phyloP scores from a whole-genome alignment of 106 monocot genomes.

The Apostasia ramifera region DNA sequence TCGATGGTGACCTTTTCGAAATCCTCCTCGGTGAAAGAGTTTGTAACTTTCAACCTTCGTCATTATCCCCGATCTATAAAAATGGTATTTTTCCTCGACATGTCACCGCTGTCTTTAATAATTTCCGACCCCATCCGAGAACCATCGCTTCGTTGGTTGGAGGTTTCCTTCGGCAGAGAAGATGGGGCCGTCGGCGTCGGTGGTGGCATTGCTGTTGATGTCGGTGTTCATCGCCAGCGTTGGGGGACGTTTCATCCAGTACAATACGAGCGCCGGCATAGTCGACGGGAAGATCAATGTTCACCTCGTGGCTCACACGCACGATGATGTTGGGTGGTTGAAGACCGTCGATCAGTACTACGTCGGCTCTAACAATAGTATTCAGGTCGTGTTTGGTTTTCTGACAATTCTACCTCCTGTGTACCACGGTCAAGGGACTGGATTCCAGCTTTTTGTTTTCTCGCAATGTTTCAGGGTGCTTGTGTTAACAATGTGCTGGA shows the following conservation, averaged over 20 bases:
- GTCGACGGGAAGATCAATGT: slow-evolving; percentile 77
- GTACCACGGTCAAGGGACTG: neutral
- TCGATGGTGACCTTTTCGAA: too few relatives aligned
- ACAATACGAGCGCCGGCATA: slow-evolving; percentile 44
- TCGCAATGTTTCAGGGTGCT: slow-evolving; percentile 20
- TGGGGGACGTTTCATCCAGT: slow-evolving; percentile 19
- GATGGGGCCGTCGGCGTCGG: neutral
- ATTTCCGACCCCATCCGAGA: too few relatives aligned
- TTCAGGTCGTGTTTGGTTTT: slow-evolving; percentile 35
- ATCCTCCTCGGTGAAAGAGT: too few relatives aligned
- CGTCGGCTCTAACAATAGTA: slow-evolving; percentile 73
- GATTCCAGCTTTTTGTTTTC: neutral
- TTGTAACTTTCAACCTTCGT: too few relatives aligned
- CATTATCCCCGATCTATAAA: too few relatives aligned
- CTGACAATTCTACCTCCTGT: neutral
- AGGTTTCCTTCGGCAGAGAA: neutral
- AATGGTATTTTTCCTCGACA: too few relatives aligned
- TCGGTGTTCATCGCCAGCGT: neutral
- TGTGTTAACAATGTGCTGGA: slow-evolving; percentile 46
- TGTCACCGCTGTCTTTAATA: too few relatives aligned
- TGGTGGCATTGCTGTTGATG: neutral
- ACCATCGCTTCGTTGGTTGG: neutral
- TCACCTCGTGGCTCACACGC: slow-evolving; percentile 75
- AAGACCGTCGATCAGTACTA: slow-evolving; percentile 97
- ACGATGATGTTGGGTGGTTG: slow-evolving; percentile 96